Evolutionary conservation across 192 early-diverging fungal genomes (phyloP).

Genomic region (Coemansia sp.): DNA sequence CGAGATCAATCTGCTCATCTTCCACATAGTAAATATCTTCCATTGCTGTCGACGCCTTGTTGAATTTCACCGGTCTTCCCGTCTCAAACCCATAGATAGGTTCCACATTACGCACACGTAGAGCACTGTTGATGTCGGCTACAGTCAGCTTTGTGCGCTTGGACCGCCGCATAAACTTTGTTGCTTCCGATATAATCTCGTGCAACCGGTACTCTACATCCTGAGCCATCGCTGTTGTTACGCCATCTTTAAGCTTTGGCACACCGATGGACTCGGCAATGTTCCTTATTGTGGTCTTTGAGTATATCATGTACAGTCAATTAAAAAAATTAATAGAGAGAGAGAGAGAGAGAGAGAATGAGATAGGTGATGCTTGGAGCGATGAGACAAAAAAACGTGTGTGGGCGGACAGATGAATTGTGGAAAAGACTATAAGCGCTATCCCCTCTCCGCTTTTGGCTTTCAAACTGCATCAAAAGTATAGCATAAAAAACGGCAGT

Average conservation of each 20-base stretch:
- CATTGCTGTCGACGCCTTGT: constrained; percentile 58
- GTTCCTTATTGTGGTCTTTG: constrained; percentile 53
- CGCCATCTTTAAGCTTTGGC: constrained; percentile 79
- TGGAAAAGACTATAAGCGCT: no score
- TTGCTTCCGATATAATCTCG: constrained; percentile 89
- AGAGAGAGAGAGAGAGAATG: constrained; percentile 1
- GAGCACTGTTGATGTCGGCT: constrained; percentile 87
- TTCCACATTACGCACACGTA: constrained; percentile 90
- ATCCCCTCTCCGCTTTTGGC: no score
- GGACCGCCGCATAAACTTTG: constrained; percentile 96
- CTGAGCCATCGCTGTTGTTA: constrained; percentile 75
- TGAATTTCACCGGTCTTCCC: constrained; percentile 65
- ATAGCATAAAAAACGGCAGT: no score
- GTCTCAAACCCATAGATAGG: constrained; percentile 89
- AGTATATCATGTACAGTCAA: constrained; percentile 47
- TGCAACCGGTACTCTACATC: constrained; percentile 96
- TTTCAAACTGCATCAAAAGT: no score
- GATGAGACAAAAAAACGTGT: no score
- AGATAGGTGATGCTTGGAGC: no score
- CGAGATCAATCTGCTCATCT: constrained; percentile 92
- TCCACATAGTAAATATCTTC: constrained; percentile 84
- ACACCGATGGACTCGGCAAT: constrained; percentile 85
- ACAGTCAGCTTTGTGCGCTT: constrained; percentile 76
- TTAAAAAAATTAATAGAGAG: no score
- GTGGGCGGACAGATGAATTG: no score